These are phyloP conservation scores for Trebouxia gelatinosa DNA, from an alignment of 163 green algal genomes.

Conservation along the genomic window DNA sequence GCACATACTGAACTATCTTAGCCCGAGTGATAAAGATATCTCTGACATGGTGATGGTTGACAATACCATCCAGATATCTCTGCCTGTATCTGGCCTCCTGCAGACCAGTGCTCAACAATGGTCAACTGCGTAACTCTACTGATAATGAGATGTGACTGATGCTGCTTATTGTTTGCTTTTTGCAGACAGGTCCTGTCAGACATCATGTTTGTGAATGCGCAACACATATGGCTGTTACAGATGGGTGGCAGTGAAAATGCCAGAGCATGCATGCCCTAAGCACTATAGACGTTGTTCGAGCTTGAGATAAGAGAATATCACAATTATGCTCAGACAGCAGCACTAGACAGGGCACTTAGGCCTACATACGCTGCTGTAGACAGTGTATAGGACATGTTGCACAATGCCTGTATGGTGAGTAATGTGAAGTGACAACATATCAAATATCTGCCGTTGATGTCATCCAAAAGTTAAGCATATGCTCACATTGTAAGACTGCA, in stretches of 20 bases:
- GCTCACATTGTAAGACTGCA: neutral
- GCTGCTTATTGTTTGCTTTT: neutral
- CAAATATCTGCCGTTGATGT: no score
- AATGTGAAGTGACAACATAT: neutral
- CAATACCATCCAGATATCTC: constrained; percentile 97
- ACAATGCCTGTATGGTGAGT: neutral
- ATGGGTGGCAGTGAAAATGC: neutral
- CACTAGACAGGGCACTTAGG: no score
- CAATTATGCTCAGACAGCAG: no score
- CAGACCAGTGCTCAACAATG: neutral
- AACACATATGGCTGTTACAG: neutral
- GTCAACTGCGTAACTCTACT: neutral
- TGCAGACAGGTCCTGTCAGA: no score
- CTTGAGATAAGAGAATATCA: no score
- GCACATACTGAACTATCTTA: constrained; percentile 86
- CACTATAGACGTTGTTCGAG: no score
- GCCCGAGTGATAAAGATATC: constrained; percentile 85
- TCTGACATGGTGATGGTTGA: constrained; percentile 74
- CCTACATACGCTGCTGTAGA: neutral
- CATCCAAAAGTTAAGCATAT: neutral
- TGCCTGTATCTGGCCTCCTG: constrained; percentile 93
- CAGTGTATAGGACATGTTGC: neutral
- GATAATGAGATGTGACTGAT: neutral
- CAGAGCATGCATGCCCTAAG: neutral
- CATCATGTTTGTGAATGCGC: no score